Conservation (phyloP, 202 grass and related monocot genomes). For the Elaeis oleifera region DNA sequence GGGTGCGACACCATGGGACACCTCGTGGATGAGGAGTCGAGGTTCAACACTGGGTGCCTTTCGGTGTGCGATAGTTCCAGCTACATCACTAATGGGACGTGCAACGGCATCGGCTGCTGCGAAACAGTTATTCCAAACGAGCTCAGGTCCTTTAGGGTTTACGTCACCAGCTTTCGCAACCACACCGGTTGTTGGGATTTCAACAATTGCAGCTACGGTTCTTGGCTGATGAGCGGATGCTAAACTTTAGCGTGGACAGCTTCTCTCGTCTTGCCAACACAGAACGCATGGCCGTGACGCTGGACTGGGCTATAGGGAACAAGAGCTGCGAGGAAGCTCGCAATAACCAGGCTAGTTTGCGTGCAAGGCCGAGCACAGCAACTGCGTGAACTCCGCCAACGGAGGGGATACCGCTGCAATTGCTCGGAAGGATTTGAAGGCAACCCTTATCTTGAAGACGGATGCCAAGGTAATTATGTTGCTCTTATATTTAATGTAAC, state of each 20-base stretch:
- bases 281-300: slow-evolving; percentile 6
- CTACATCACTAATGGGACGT: slow-evolving; percentile 6
- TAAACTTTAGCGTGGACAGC: slow-evolving; percentile 17
- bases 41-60: not conserved
- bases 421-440: slow-evolving; percentile 30
- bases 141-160: not conserved
- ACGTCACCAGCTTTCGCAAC: accelerated
- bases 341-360: not conserved
- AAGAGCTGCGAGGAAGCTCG: slow-evolving; percentile 2
- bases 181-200: accelerated
- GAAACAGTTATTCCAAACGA: slow-evolving; percentile 24
- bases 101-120: slow-evolving; percentile 47
- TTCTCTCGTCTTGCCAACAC: not conserved
- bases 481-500: not conserved
- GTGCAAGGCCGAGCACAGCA: slow-evolving; percentile 4
- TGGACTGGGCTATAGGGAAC: slow-evolving; percentile 30
- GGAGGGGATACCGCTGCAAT: slow-evolving; percentile 16
- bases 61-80: not conserved
- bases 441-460: slow-evolving; percentile 29
- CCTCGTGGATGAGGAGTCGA: not conserved
- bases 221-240: not conserved
- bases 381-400: not conserved
- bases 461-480: slow-evolving; percentile 32
- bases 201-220: slow-evolving; percentile 35
- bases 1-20: slow-evolving; percentile 31